Evolutionary conservation across 2,329 filamentous ascomycete species (phyloP), one percentile per base, ranked within the genome.

Genomic region (Colletotrichum agaves): DNA sequence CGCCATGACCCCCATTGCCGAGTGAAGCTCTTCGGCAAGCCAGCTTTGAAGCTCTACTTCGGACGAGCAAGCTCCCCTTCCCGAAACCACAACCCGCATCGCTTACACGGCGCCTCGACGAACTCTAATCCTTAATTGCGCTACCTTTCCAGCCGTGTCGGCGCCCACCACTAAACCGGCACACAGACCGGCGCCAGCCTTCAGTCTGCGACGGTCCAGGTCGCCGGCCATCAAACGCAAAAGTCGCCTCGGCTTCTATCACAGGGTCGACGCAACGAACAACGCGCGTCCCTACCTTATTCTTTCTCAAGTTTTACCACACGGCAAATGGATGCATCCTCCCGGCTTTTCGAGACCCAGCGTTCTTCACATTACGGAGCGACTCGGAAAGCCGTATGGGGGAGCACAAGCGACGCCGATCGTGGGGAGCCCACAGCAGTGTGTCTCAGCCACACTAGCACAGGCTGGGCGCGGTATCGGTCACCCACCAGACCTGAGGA

Each of bases 1-100:
- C 66, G 77, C 79, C 73, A 87, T 90, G 81, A 80, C 85, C 58
- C 82, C 86, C 67, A 89, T 89, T 74, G 74, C 80, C 72, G 87
- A 90, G 78, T 67, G 61, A 67, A 69, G 62, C 43, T 23, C 33
- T 17, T 12, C 12, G 55, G n/a, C 41, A 67, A 46, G 33, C 53
- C 37, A 39, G 31, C 44, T 59, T 23, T 23, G 13, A 49, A 41
- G 46, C 39, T 39, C 21, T 37, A 46, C 50, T 63, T 67, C 53
- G 60, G 64, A 67, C 52, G 64, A 57, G 41, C 46, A 49, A 44
- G 27, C 27, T 46, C 27, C 44, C 27, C 10, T 21, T 13, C 37
- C 47, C 7, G 35, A 12, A 15, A 23, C 11, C 37, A 53, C n/a
- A 27, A 19, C 39, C 49, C 13, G 43, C 44, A 46, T 56, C 41